Evolutionary conservation across 1,139 yeast genomes (phyloP).

Genomic region (Diutina pseudorugosa): DNA sequence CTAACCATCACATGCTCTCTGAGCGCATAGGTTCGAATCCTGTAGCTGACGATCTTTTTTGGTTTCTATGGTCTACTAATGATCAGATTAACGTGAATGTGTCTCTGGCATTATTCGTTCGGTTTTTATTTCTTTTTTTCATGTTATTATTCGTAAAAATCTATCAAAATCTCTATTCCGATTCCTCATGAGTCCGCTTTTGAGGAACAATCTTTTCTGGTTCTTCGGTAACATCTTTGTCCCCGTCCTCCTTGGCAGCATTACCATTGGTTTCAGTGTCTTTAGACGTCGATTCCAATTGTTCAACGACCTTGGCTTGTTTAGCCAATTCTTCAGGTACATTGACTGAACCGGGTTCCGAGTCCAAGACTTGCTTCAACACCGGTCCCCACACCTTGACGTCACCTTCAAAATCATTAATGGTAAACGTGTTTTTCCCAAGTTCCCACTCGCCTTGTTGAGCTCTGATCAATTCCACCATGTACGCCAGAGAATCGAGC

Average conservation of each 20-base stretch:
- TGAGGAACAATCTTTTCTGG: constrained; percentile 1
- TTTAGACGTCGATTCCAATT: not conserved
- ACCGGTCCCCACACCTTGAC: constrained; percentile 62
- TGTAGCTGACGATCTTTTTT: not conserved
- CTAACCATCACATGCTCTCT: not conserved
- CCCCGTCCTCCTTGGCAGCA: not conserved
- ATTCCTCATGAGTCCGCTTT: not conserved
- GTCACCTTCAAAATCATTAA: constrained; percentile 50
- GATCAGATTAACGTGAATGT: no score
- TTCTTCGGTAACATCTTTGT: constrained; percentile 5
- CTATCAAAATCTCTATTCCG: not conserved
- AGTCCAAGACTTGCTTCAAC: constrained; percentile 34
- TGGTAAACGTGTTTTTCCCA: constrained; percentile 53
- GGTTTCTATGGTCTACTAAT: no score
- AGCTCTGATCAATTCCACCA: constrained; percentile 69
- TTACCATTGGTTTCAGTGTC: constrained; percentile 2
- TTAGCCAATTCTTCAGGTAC: not conserved
- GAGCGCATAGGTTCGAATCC: not conserved
- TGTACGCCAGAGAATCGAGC: constrained; percentile 70
- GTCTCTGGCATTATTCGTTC: not conserved
- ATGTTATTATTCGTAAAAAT: no score
- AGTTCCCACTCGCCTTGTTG: constrained; percentile 80
- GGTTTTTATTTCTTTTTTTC: not conserved
- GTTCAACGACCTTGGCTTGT: constrained; percentile 10
- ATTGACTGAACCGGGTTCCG: constrained; percentile 13